A percentile compares a stretch with the other conserved stretches of the same genome.
phyloP scores from a whole-genome alignment of 1,284 basidiomycete genomes.

The Trichosporon coremiiforme region DNA sequence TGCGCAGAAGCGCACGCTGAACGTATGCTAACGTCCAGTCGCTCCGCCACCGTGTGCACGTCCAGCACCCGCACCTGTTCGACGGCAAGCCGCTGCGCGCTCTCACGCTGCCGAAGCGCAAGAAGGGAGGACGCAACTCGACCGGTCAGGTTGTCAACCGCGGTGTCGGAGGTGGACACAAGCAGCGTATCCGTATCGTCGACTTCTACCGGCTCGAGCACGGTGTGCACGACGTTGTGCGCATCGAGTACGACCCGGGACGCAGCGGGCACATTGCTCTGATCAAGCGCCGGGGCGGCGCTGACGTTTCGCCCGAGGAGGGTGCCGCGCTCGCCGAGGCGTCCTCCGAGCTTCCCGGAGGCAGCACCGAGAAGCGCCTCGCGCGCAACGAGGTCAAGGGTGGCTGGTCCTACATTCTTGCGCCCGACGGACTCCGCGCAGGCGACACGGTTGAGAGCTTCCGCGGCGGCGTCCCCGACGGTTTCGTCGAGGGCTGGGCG shows the following conservation, averaged over 20 bases:
- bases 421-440: constrained; percentile 82
- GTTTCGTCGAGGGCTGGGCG: constrained; percentile 68
- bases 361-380: constrained; percentile 25
- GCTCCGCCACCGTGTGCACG: constrained; percentile 81
- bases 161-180: constrained; percentile 88
- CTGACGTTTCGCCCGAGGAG: constrained; percentile 37
- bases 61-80: constrained; percentile 81
- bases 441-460: constrained; percentile 90
- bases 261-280: constrained; percentile 93
- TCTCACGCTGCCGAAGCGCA: constrained; percentile 79
- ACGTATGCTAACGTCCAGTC: constrained; percentile 58
- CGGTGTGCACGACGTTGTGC: constrained; percentile 83
- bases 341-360: constrained; percentile 26
- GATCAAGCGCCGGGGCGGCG: constrained; percentile 55
- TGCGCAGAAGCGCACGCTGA: too few relatives aligned
- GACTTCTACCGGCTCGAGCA: constrained; percentile 79
- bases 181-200: constrained; percentile 77
- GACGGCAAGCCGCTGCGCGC: constrained; percentile 78
- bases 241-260: constrained; percentile 96
- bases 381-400: constrained; percentile 46
- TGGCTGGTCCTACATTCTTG: constrained; percentile 79
- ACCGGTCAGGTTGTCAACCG: constrained; percentile 86
- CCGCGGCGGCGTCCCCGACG: constrained; percentile 75
- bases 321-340: constrained; percentile 43
- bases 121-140: constrained; percentile 80